A percentile compares a stretch with the other conserved stretches of the same genome.
phyloP scores from a whole-genome alignment of 2,329 filamentous ascomycete species.

The Claviceps sp. region DNA sequence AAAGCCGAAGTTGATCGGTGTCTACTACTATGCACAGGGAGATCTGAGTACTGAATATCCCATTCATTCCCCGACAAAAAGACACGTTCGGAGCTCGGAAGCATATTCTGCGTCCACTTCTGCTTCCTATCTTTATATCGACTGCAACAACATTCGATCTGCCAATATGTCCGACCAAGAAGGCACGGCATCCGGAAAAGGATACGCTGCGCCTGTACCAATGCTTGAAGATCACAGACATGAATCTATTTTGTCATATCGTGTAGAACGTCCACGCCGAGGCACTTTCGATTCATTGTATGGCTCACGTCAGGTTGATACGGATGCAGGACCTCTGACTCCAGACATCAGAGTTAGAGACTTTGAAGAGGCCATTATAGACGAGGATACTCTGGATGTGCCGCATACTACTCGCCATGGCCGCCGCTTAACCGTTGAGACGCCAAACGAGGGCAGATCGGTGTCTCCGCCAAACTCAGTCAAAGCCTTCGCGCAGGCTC shows the following conservation, averaged over 20 bases:
- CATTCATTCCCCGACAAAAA: not conserved
- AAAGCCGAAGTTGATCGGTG: not conserved
- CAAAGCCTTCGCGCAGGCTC: conserved; percentile 87
- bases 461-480: conserved; percentile 90
- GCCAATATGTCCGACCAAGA: conserved; percentile 53
- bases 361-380: conserved; percentile 70
- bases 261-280: conserved; percentile 47
- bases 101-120: not conserved
- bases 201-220: conserved; percentile 61
- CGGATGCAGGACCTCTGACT: conserved; percentile 17
- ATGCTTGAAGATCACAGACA: conserved; percentile 81
- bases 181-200: conserved; percentile 43
- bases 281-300: conserved; percentile 64
- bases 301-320: conserved; percentile 33
- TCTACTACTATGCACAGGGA: not conserved
- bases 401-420: conserved; percentile 30
- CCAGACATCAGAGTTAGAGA: conserved; percentile 49
- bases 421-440: conserved; percentile 44
- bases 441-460: conserved; percentile 48
- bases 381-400: conserved; percentile 53
- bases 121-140: not conserved
- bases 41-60: conserved; percentile 17
- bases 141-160: not conserved
- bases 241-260: conserved; percentile 47
- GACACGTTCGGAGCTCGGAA: not conserved